Percentiles rank a stretch among this genome's conserved stretches.
Conservation (phyloP, 495 filamentous ascomycete species). For the Neurospora pannonica region DNA sequence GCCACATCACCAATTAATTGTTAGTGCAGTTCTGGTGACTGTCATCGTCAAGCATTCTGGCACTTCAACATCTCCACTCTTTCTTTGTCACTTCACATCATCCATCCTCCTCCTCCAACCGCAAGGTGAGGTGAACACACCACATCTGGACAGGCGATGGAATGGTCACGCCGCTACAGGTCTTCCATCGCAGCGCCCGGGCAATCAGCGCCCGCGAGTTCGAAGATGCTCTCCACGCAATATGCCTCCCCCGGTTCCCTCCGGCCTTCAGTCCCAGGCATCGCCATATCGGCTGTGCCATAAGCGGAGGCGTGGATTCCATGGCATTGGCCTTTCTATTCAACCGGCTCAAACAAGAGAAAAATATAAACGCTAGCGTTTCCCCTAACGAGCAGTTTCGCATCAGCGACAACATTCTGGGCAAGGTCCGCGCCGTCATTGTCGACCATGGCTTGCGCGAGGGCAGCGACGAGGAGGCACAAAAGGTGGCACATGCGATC, state of each 20-base stretch:
- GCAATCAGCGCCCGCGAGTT: slow-evolving; percentile 46
- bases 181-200: slow-evolving; percentile 30
- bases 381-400: slow-evolving; percentile 6
- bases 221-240: slow-evolving; percentile 38
- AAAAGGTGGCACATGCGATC: slow-evolving; percentile 47
- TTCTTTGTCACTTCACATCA: background rate
- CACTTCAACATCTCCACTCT: background rate
- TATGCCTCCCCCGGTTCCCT: slow-evolving; percentile 38
- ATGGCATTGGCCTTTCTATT: slow-evolving; percentile 87
- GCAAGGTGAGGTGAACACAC: background rate
- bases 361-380: background rate
- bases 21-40: background rate
- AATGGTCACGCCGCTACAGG: slow-evolving; percentile 32
- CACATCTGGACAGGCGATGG: slow-evolving; percentile 21
- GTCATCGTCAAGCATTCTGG: background rate
- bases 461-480: slow-evolving; percentile 61
- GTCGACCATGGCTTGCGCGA: slow-evolving; percentile 69
- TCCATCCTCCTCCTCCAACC: background rate
- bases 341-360: slow-evolving; percentile 20
- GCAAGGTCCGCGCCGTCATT: slow-evolving; percentile 53
- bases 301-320: slow-evolving; percentile 92
- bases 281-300: slow-evolving; percentile 42
- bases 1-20: background rate
- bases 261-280: slow-evolving; percentile 6
- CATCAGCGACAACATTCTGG: slow-evolving; percentile 27